These are phyloP conservation scores for Haplosporangium gracile DNA, from an alignment of 192 early-diverging fungal species.

Conservation along the genomic window DNA sequence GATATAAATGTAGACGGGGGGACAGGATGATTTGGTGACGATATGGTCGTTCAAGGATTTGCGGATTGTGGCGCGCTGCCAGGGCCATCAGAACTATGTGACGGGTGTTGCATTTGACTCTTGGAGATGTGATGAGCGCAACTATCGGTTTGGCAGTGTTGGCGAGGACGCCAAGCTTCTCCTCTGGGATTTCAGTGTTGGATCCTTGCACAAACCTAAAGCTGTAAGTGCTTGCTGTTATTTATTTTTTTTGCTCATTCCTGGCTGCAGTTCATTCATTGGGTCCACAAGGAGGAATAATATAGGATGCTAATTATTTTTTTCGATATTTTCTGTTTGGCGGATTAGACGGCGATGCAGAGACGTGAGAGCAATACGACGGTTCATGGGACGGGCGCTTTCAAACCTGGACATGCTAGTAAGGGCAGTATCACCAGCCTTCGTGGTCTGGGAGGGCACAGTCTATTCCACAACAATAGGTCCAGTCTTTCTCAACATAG, in stretches of 20 bases:
- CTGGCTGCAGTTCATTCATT: neutral
- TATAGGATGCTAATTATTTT: neutral
- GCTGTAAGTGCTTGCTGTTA: slow-evolving; percentile 34
- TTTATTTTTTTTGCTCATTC: neutral
- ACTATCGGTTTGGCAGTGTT: slow-evolving; percentile 87
- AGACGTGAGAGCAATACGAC: slow-evolving; percentile 41
- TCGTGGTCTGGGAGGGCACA: slow-evolving; percentile 15
- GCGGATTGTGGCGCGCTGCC: slow-evolving; percentile 84
- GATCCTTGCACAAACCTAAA: slow-evolving; percentile 79
- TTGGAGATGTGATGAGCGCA: slow-evolving; percentile 75
- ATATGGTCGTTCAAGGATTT: slow-evolving; percentile 85
- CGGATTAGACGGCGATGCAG: slow-evolving; percentile 18
- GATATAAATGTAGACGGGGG: slow-evolving; percentile 68
- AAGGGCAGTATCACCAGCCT: slow-evolving; percentile 28
- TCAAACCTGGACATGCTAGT: slow-evolving; percentile 19
- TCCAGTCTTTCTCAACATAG: neutral
- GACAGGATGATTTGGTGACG: slow-evolving; percentile 91
- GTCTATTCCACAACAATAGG: slow-evolving; percentile 13
- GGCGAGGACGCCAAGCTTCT: slow-evolving; percentile 87
- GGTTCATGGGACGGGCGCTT: slow-evolving; percentile 6
- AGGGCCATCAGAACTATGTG: slow-evolving; percentile 93
- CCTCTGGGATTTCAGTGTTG: slow-evolving; percentile 92
- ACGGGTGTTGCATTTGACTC: slow-evolving; percentile 87
- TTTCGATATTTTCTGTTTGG: too few species aligned
- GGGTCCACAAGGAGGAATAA: neutral